Evolutionary conservation across 371 early-diverging fungal genomes (phyloP), one percentile per base, ranked within the genome.

Genomic region (Mortierella sp.): DNA sequence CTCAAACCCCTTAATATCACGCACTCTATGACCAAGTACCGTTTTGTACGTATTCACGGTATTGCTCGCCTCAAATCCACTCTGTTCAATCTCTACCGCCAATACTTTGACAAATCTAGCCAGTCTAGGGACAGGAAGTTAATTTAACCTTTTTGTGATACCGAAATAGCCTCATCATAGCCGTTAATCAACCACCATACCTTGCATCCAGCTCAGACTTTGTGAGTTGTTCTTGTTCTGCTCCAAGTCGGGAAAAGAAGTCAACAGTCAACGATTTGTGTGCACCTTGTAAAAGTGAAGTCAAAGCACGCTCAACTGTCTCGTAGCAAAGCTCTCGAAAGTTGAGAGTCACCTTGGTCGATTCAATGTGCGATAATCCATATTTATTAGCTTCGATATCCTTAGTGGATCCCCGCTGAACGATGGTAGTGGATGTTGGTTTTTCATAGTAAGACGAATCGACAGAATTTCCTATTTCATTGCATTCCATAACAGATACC

Each of bases 1-100:
- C 34, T 80, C 80, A 47, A 80, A 80, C 6, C 56, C 74, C 55
- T 80, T 80, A 71, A 80, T 70, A 29, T 80, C 75, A 26, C 61
- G 62, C 15, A 75, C 80, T 26, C 80, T 64, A 43, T 66, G 70
- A 2, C 80, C 71, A 9, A 80, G 65, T 6, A 67, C 45, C 2
- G 64, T 53, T 65, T 57, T 70, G 68, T 80, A 80, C 10, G 61
- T 63, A 15, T 64, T 70, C 35, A 23, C n/a, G 8, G 68, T 74
- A 10, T 51, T 28, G 40, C 80, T 80, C 12, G 64, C 40, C 55
- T 70, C 75, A 51, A 80, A 74, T 10, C 71, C 80, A 29, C 32
- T 49, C 28, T 43, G 17, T 45, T 80, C 80, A 47, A 80, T 60
- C 49, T 64, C 57, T 10, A 61, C 56, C 3, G 75, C 75, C 15